Evolutionary conservation across 1,139 yeast genomes (phyloP), one percentile per base, ranked within the genome.

Genomic region (Lodderomyces parapsilosis): DNA sequence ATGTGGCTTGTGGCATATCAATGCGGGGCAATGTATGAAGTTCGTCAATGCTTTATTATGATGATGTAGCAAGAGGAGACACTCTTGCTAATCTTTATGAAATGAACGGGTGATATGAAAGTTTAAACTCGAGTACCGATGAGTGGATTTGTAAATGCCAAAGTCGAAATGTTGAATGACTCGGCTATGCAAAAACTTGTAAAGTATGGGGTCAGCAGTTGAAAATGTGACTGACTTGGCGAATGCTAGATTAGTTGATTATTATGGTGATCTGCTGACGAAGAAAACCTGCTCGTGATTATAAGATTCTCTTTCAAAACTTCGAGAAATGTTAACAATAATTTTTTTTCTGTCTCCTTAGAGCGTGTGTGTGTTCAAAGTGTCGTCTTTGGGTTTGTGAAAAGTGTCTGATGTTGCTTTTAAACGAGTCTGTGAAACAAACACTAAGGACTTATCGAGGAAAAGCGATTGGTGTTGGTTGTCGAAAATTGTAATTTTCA

Each of bases 1-100:
- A 19, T 6, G 47, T 28, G 13, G 66, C 56, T 54, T 63, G 68
- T 23, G 71, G 66, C 76, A 71, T 40, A 11, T 31, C 28, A 20
- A 20, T 20, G 17, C 25, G 24, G 18, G 10, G 8, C 20, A 8
- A 18, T 19, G 5, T 34, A 19, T 19, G 9, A 5, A 8, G 11
- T 9, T 9, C 10, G 6, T 24, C 27, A 24, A n/a, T n/a, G n/a
- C n/a, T n/a, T n/a, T n/a, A n/a, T n/a, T n/a, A n/a, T n/a, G n/a
- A n/a, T n/a, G n/a, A n/a, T n/a, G n/a, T n/a, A n/a, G n/a, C n/a
- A n/a, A n/a, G n/a, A n/a, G n/a, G n/a, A n/a, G n/a, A n/a, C n/a
- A n/a, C n/a, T n/a, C n/a, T n/a, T n/a, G n/a, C n/a, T n/a, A n/a
- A n/a, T n/a, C n/a, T n/a, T n/a, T n/a, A n/a, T 20, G 23, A 20